phyloP scores from a whole-genome alignment of 306 rosid genomes.

The Fagus sylvatica region DNA sequence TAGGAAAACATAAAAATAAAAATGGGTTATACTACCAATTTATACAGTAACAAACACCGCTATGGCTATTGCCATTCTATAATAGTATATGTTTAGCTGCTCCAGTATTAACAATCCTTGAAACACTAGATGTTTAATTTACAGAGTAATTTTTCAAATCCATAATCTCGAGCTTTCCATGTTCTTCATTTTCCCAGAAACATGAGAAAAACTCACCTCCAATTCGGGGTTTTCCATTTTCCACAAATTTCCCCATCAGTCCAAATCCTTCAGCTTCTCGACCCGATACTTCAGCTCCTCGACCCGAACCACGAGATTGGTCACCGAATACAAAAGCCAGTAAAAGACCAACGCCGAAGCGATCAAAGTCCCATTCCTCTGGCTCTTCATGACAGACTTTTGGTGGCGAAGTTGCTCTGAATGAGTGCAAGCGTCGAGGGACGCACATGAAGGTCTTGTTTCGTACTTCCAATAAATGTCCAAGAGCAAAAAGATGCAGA shows the following conservation, averaged over 20 bases:
- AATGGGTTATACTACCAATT: too few relatives aligned
- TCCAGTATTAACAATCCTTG: too few relatives aligned
- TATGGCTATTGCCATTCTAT: too few relatives aligned
- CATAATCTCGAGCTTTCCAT: too few relatives aligned
- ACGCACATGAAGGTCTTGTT: not conserved
- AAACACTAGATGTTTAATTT: too few relatives aligned
- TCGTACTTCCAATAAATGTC: conserved; percentile 24
- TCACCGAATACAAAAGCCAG: conserved; percentile 16
- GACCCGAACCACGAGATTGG: not conserved
- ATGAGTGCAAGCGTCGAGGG: not conserved
- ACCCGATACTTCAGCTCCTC: conserved; percentile 8
- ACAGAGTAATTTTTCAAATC: not conserved
- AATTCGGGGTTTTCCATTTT: not conserved
- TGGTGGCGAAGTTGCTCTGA: conserved; percentile 8
- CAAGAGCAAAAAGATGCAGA: conserved; percentile 11
- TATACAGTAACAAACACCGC: too few relatives aligned
- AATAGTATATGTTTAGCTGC: too few relatives aligned
- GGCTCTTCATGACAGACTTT: conserved; percentile 15
- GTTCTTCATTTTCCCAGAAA: too few relatives aligned
- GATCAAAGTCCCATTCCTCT: conserved; percentile 18
- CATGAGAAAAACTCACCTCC: not conserved
- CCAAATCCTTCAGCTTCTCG: not conserved
- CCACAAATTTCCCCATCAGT: not conserved
- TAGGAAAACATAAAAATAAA: too few relatives aligned
- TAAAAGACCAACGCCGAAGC: conserved; percentile 4